Evolutionary conservation across 2,329 filamentous ascomycete species (phyloP).

Genomic region (Exophiala dermatitidis): DNA sequence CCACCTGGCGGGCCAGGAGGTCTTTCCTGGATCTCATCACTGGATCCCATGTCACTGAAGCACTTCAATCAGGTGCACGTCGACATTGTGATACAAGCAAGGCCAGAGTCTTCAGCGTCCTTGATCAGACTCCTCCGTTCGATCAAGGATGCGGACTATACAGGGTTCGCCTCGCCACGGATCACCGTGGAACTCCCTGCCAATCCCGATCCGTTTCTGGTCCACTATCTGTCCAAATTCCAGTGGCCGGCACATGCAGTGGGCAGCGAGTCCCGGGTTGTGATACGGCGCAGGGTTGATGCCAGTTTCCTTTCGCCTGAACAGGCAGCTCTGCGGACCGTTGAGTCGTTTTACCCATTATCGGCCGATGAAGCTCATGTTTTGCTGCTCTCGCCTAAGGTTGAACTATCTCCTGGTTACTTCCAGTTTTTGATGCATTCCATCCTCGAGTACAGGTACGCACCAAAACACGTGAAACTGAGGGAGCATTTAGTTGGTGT

Average conservation of each 20-base stretch:
- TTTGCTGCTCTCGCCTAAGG: slow-evolving; percentile 74
- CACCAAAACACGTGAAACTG: slow-evolving; percentile 36
- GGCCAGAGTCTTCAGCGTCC: slow-evolving; percentile 23
- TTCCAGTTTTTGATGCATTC: slow-evolving; percentile 79
- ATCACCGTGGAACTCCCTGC: slow-evolving; percentile 78
- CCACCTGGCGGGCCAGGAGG: slow-evolving; percentile 56
- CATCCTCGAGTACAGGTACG: slow-evolving; percentile 71
- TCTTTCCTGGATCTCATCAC: slow-evolving; percentile 66
- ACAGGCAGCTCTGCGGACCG: slow-evolving; percentile 65
- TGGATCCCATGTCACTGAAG: slow-evolving; percentile 35
- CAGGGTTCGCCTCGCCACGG: slow-evolving; percentile 60
- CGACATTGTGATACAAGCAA: slow-evolving; percentile 75
- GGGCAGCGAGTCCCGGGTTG: slow-evolving; percentile 48
- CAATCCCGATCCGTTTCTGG: slow-evolving; percentile 58
- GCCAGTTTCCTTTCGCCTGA: slow-evolving; percentile 54
- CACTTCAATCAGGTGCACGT: slow-evolving; percentile 72
- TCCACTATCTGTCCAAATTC: slow-evolving; percentile 56
- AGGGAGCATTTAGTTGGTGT: slow-evolving; percentile 63
- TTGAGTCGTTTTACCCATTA: slow-evolving; percentile 82
- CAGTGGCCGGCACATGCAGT: slow-evolving; percentile 56
- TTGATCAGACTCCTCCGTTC: slow-evolving; percentile 62
- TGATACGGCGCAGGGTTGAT: slow-evolving; percentile 66
- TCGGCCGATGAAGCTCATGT: slow-evolving; percentile 61
- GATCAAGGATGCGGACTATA: slow-evolving; percentile 67
- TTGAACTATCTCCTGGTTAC: slow-evolving; percentile 71